A percentile compares a stretch with the other conserved stretches of the same genome.
Conservation (phyloP, 148 eudicot genomes). For the Chenopodium formosanum region DNA sequence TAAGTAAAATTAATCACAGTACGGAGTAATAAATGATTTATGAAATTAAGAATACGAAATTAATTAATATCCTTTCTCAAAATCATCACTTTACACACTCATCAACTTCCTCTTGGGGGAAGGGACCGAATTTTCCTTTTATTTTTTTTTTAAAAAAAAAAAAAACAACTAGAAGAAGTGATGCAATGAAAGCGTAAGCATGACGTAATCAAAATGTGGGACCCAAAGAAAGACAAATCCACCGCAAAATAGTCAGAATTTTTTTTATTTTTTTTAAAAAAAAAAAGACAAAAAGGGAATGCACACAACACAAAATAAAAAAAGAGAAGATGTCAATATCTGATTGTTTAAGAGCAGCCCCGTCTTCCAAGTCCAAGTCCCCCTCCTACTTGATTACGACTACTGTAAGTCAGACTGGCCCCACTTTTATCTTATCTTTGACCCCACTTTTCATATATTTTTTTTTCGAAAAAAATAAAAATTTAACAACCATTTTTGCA, state of each 20-base stretch:
- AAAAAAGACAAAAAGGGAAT: slow-evolving; percentile 8
- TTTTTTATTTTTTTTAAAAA: neutral
- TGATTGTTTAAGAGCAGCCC: neutral
- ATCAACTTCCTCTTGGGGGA: too few species aligned
- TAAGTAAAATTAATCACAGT: too few species aligned
- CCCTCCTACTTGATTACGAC: slow-evolving; percentile 19
- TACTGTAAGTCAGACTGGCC: slow-evolving; percentile 16
- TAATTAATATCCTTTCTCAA: too few species aligned
- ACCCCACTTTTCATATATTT: too few species aligned
- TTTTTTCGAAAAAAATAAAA: too few species aligned
- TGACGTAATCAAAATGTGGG: slow-evolving; percentile 19
- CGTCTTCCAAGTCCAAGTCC: neutral
- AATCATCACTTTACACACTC: too few species aligned
- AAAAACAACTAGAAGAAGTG: neutral
- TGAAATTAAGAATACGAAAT: too few species aligned
- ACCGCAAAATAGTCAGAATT: neutral
- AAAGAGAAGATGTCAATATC: neutral
- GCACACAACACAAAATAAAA: neutral
- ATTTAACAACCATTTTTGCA: neutral
- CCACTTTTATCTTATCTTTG: neutral
- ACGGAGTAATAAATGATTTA: too few species aligned
- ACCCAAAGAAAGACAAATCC: slow-evolving; percentile 23
- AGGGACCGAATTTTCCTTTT: too few species aligned
- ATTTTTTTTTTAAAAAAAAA: neutral
- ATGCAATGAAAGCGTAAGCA: slow-evolving; percentile 15